A percentile compares a stretch with the other conserved stretches of the same genome.
Evolutionary conservation across 139 green algal species (phyloP).

Genomic region (Limnomonas spitsbergensis): DNA sequence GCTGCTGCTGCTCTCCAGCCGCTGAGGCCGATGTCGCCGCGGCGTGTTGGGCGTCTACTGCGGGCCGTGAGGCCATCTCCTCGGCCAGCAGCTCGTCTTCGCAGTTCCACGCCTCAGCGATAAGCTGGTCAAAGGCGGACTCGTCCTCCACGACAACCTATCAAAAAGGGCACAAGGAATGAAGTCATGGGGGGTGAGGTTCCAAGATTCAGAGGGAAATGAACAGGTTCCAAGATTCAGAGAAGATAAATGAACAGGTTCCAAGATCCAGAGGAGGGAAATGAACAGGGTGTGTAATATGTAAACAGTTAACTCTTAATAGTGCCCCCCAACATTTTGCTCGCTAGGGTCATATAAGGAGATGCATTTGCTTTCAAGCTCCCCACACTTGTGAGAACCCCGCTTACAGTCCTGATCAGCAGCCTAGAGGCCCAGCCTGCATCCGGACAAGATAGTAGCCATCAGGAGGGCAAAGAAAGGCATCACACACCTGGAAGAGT

Average conservation of each 20-base stretch:
- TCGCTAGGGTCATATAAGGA: too few species aligned
- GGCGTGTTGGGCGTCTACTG: background rate
- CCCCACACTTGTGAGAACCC: too few species aligned
- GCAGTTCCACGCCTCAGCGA: constrained; percentile 27
- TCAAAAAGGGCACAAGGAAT: constrained; percentile 17
- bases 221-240: too few species aligned
- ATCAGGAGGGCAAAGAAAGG: background rate
- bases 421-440: background rate
- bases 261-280: too few species aligned
- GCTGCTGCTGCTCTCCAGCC: background rate
- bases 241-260: too few species aligned
- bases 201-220: too few species aligned
- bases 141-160: constrained; percentile 25
- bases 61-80: background rate
- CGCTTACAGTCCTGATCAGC: background rate
- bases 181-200: too few species aligned
- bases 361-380: too few species aligned
- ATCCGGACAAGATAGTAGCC: background rate
- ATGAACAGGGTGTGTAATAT: too few species aligned
- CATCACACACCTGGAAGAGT: constrained; percentile 17
- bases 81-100: constrained; percentile 8
- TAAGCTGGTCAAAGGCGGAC: constrained; percentile 28
- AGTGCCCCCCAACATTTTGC: too few species aligned
- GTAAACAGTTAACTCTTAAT: too few species aligned
- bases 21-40: background rate